Base-by-base conservation (phyloP, 2,329 filamentous ascomycete species). In the Colletotrichum plurivorum region DNA sequence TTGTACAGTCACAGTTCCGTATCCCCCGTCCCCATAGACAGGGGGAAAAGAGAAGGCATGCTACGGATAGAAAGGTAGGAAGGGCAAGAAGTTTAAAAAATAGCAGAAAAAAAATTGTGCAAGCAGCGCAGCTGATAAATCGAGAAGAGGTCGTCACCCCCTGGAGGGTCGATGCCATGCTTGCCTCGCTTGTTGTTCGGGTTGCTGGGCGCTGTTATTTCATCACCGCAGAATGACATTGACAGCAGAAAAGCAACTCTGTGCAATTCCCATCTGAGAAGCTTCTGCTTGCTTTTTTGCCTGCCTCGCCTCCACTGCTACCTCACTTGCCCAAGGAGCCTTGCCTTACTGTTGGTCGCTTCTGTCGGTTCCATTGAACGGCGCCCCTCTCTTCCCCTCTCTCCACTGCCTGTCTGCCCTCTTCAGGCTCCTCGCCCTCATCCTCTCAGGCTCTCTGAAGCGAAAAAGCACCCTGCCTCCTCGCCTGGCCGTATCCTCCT, bases 121-220 rank as follows among this genome's bases (percentile, higher is more conserved):
- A 36, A 36, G 31, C 31, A 36, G 31, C 31, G 67, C 56, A 68
- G 67, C 67, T 70, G 63, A 70, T 70, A 67, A 70, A 70, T 70
- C 57, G 56, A 49, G 41, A 16, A 39, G 48, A 54, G 65, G 31
- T 68, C 16, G 18, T 46, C 45, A 16, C 8, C 18, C 18, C 66
- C 54, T n/a, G 48, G 49, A 45, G 51, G 59, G 59, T 48, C 45
- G 25, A 54, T 54, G 48, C 66, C 43, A 52, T 31, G 56, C 49
- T 65, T 55, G 62, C 41, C 61, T 68, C 61, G 53, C 66, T 65
- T 65, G 66, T 39, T 55, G 66, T 58, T 48, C 31, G 61, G 54
- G 41, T 52, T 57, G 31, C 31, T 36, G 31, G 31, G 31, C 8
- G 31, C 53, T 56, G 48, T 56, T 68, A 65, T 54, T 59, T 54